Evolutionary conservation across 2,329 filamentous ascomycete genomes (phyloP).

Genomic region (Onygena corvina): DNA sequence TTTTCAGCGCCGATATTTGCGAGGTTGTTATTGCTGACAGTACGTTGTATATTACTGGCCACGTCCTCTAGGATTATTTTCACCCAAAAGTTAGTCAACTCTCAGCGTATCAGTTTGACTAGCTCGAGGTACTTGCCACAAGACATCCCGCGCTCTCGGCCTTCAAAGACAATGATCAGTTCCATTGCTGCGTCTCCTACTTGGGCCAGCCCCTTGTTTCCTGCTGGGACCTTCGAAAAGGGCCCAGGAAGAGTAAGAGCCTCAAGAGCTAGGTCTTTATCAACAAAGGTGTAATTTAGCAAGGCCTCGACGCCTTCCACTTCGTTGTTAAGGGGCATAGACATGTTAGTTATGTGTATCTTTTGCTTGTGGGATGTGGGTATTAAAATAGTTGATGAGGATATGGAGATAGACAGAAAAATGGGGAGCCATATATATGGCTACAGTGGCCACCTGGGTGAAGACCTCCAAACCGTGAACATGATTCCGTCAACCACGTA

Average conservation of each 20-base stretch:
- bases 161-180: slow-evolving; percentile 4
- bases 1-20: slow-evolving; percentile 9
- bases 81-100: background rate
- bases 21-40: slow-evolving; percentile 14
- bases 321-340: too few species aligned
- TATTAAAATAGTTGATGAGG: too few species aligned
- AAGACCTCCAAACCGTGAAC: too few species aligned
- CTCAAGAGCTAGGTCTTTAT: background rate
- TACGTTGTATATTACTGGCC: too few species aligned
- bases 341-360: too few species aligned
- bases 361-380: too few species aligned
- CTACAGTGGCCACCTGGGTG: too few species aligned
- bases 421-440: too few species aligned
- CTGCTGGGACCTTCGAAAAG: background rate
- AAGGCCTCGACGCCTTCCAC: background rate
- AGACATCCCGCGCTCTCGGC: background rate
- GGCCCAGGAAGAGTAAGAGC: background rate
- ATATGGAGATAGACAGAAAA: too few species aligned
- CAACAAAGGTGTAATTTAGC: background rate
- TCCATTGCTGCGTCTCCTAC: slow-evolving; percentile 10
- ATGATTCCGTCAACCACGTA: too few species aligned
- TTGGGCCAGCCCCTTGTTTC: slow-evolving; percentile 10
- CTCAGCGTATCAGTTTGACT: background rate
- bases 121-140: slow-evolving; percentile 9
- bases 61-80: too few species aligned